Evolutionary conservation across 768 basidiomycete genomes (phyloP), one percentile per base, ranked within the genome.

Genomic region (Calvatia gigantea): DNA sequence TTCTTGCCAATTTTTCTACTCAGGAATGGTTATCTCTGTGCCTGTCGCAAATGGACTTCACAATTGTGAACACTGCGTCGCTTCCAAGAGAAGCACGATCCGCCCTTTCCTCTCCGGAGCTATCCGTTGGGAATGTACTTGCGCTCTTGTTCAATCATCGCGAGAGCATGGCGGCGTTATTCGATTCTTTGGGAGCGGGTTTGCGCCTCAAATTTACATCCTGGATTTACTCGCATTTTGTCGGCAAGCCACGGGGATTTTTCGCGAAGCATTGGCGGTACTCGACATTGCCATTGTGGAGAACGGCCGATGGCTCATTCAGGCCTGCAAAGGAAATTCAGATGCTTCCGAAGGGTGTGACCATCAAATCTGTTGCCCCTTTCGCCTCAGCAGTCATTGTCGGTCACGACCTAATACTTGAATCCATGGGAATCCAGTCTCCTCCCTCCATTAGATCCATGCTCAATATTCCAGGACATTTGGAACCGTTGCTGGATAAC

Each of bases 1-100:
- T 75, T n/a, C 37, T 75, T 11, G 45, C 64, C 12, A 45, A 57
- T 46, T 46, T 52, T n/a, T 42, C 50, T 0, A 51, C 58, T 11
- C 55, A 62, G 3, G 43, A 44, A 6, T 64, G 59, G 59, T 25
- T 67, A 25, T 74, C 75, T 12, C 67, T 74, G 17, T 73, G 72
- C 59, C 5, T 65, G 63, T 2, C 56, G 49, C 23, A 60, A 47
- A 29, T 45, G 35, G 50, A 60, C 32, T 43, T 48, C 51, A 44
- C 42, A 47, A 7, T 55, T 37, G 17, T 57, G 57, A 43, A 62
- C 62, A 47, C 60, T 63, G 17, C 41, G 52, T 19, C 59, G 59
- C 14, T 60, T 41, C 53, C 32, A 44, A 23, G 51, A 27, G 62
- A 59, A 6, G 54, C 64, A 12, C 50, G 41, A 38, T 58, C 45